Evolutionary conservation across 2,329 filamentous ascomycete species (phyloP).

Genomic region (Sporothrix inflata): DNA sequence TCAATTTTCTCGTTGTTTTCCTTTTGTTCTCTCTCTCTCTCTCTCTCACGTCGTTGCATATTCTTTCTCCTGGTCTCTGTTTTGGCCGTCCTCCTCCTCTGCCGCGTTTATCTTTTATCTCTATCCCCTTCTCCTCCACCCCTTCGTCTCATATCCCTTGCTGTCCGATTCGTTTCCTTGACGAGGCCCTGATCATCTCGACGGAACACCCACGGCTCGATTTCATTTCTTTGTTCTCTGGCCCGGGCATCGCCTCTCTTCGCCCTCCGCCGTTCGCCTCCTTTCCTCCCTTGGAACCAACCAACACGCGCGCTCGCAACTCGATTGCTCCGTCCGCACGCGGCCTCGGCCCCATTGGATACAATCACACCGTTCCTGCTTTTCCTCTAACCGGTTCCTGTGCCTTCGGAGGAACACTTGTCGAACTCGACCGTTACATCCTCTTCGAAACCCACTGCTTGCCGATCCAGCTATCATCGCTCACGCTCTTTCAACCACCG

Average conservation of each 20-base stretch:
- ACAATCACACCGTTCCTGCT: neutral
- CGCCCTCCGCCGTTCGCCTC: conserved; percentile 17
- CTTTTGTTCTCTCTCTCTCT: neutral
- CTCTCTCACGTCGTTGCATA: neutral
- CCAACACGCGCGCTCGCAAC: conserved; percentile 8
- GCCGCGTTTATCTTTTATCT: neutral
- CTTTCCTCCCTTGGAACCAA: conserved; percentile 20
- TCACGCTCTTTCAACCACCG: neutral
- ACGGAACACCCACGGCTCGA: neutral
- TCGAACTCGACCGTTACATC: neutral
- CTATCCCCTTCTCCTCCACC: neutral
- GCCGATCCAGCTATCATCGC: conserved; percentile 15
- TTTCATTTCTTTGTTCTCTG: conserved; percentile 17
- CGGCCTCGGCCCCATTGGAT: conserved; percentile 12
- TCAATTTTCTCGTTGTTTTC: neutral
- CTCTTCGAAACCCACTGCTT: neutral
- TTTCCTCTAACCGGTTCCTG: neutral
- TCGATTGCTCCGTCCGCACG: conserved; percentile 3
- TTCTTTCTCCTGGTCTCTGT: neutral
- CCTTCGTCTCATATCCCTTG: conserved; percentile 24
- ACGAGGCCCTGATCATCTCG: neutral
- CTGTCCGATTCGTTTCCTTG: neutral
- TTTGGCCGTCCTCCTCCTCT: neutral
- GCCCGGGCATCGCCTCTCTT: neutral
- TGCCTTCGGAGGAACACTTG: neutral